Conservation (phyloP, 139 green algal genomes). For the Coelastrella sp. region DNA sequence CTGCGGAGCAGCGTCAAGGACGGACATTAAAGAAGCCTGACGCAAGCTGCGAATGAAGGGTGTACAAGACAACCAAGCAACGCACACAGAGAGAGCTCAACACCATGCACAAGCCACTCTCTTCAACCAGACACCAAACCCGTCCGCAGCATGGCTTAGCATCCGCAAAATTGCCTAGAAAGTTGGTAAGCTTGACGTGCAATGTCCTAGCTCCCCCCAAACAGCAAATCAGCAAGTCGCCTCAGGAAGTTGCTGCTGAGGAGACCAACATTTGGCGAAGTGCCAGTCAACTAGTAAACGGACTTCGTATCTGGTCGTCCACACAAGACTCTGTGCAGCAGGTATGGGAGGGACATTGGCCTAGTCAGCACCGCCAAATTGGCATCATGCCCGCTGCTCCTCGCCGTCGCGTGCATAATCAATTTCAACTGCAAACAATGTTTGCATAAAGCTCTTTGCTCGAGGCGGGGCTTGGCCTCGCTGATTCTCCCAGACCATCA, state of each 20-base stretch:
- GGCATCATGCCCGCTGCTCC: no score
- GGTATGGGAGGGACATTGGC: not conserved
- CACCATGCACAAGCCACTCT: not conserved
- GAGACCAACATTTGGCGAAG: slow-evolving; percentile 1
- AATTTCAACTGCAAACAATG: no score
- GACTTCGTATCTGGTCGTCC: slow-evolving; percentile 5
- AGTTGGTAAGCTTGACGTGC: not conserved
- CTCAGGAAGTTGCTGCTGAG: not conserved
- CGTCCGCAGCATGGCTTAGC: no score
- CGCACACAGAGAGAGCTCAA: no score
- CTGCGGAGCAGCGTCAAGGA: no score
- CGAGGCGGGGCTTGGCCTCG: no score
- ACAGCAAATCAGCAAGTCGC: not conserved
- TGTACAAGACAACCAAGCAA: no score
- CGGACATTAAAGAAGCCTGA: no score
- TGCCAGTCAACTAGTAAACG: slow-evolving; percentile 30
- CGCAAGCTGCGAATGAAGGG: no score
- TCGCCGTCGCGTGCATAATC: no score
- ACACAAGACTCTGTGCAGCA: not conserved
- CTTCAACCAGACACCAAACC: not conserved
- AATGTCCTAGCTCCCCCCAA: not conserved
- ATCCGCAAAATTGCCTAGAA: no score
- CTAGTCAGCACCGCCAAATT: not conserved
- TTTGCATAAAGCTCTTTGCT: not conserved
- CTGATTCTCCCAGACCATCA: not conserved